Conservation (phyloP, 2,329 filamentous ascomycete species). For the Hymenotorrendiella dingleyae region DNA sequence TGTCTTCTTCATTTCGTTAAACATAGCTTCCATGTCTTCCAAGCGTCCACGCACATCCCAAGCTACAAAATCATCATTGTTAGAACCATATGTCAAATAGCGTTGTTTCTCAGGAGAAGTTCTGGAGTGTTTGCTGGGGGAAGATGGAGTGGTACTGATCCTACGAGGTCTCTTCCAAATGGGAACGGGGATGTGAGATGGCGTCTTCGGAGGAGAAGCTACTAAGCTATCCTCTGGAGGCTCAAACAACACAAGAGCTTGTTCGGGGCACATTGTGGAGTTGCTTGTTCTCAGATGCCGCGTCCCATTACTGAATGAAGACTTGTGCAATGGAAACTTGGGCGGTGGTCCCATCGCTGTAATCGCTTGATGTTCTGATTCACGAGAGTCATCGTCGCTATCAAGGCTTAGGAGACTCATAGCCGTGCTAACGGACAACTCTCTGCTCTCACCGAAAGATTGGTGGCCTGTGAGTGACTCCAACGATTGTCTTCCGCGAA, state of each 20-base stretch:
- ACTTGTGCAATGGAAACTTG: conserved; percentile 14
- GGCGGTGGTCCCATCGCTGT: conserved; percentile 8
- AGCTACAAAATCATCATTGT: conserved; percentile 56
- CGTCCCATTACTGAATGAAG: conserved; percentile 17
- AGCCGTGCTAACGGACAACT: conserved; percentile 33
- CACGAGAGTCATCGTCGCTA: conserved; percentile 11
- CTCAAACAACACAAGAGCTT: conserved; percentile 25
- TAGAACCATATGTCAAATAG: conserved; percentile 71
- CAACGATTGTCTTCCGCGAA: conserved; percentile 28
- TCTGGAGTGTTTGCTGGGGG: too few relatives aligned
- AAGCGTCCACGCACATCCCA: conserved; percentile 78
- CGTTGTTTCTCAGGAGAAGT: conserved; percentile 35
- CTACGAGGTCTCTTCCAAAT: conserved; percentile 19
- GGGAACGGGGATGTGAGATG: conserved; percentile 30
- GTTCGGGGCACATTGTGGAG: conserved; percentile 11
- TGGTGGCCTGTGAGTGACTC: too few relatives aligned
- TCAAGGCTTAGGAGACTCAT: conserved; percentile 31
- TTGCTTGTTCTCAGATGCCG: conserved; percentile 19
- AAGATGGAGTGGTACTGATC: conserved; percentile 10
- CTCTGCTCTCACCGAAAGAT: conserved; percentile 25
- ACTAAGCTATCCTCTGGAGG: conserved; percentile 20
- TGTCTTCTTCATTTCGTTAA: conserved; percentile 64
- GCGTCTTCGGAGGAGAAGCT: conserved; percentile 24
- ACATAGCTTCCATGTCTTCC: conserved; percentile 69
- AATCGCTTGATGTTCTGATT: conserved; percentile 13